Evolutionary conservation across 2,329 filamentous ascomycete species (phyloP).

Genomic region (Pyrenophora teres): DNA sequence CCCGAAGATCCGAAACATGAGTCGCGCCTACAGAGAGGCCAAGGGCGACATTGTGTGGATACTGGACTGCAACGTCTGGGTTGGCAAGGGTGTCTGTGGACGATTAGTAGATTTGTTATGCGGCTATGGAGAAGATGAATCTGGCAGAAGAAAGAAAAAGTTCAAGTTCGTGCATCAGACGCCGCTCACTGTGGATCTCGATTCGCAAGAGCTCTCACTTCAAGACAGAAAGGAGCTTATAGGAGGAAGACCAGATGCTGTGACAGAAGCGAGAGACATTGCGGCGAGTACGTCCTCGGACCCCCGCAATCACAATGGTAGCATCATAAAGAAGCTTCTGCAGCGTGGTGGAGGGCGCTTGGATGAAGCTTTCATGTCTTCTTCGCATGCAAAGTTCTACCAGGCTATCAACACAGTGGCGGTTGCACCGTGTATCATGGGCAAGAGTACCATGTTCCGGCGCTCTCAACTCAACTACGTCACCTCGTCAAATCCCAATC

Average conservation of each 20-base stretch:
- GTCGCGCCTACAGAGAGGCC: slow-evolving; percentile 86
- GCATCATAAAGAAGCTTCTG: slow-evolving; percentile 29
- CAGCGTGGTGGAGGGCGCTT: slow-evolving; percentile 73
- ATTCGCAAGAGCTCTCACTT: slow-evolving; percentile 34
- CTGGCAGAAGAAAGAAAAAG: slow-evolving; percentile 44
- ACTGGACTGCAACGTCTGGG: slow-evolving; percentile 95
- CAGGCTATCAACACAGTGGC: slow-evolving; percentile 92
- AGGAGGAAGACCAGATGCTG: slow-evolving; percentile 26
- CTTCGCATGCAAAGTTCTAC: slow-evolving; percentile 96
- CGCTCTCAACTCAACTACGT: slow-evolving; percentile 84
- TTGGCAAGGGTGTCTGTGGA: slow-evolving; percentile 75
- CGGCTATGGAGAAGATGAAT: slow-evolving; percentile 60
- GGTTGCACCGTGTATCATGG: slow-evolving; percentile 89
- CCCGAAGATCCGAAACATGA: slow-evolving; percentile 98
- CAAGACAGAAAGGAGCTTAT: slow-evolving; percentile 41
- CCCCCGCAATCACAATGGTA: slow-evolving; percentile 29
- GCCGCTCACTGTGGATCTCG: slow-evolving; percentile 80
- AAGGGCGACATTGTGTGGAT: slow-evolving; percentile 89
- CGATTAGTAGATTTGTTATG: slow-evolving; percentile 88
- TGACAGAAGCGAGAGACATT: slow-evolving; percentile 27
- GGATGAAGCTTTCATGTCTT: slow-evolving; percentile 94
- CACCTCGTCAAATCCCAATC: slow-evolving; percentile 57
- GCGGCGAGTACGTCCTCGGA: slow-evolving; percentile 36
- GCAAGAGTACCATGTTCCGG: slow-evolving; percentile 98
- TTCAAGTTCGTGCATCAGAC: slow-evolving; percentile 95